Evolutionary conservation across 768 basidiomycete species (phyloP), one percentile per base, ranked within the genome.

Genomic region (Lactarius vividus): DNA sequence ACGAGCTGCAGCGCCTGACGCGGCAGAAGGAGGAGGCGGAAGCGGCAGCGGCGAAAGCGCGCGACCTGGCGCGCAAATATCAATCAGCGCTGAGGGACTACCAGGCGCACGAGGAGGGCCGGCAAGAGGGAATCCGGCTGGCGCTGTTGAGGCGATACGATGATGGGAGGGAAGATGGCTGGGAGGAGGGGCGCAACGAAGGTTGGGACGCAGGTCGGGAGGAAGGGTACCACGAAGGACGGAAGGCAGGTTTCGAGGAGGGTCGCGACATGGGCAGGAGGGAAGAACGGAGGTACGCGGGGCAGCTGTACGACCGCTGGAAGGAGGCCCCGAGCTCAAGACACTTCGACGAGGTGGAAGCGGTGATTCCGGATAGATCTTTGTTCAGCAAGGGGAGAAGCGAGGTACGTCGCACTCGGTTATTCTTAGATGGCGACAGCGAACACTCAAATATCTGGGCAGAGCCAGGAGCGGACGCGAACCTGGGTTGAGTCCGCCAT

Each of bases 11-110:
- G 39, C 67, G 69, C 3, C 9, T 65, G 33, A 49, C 54, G 40
- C 57, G 69, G 59, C 69, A 69, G 62, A 69, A 63, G 40, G 68
- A 69, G 37, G 67, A 70, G 55, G 60, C 69, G 28, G 69, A 70
- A 13, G 54, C 60, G 33, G 46, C 64, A 18, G 69, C 69, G 8
- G 69, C 69, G 10, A 69, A 70, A 42, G 64, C 69, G n/a, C 61
- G 69, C 4, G 69, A 70, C 9, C n/a, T 64, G 42, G 69, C 69
- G 46, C 61, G 69, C 16, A 59, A 31, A 42, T 70, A 64, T 61
- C 67, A 70, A 55, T 52, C 64, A 9, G 67, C 67, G 63, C 26
- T 70, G 64, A 59, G 67, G 57, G 69, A 70, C 13, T 53, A 57
- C 20, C 67, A 69, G 61, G 61, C 69, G 33, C 61, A 69, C 7